Conservation (phyloP, 306 rosid genomes). For the Trichosanthes cucumerina region DNA sequence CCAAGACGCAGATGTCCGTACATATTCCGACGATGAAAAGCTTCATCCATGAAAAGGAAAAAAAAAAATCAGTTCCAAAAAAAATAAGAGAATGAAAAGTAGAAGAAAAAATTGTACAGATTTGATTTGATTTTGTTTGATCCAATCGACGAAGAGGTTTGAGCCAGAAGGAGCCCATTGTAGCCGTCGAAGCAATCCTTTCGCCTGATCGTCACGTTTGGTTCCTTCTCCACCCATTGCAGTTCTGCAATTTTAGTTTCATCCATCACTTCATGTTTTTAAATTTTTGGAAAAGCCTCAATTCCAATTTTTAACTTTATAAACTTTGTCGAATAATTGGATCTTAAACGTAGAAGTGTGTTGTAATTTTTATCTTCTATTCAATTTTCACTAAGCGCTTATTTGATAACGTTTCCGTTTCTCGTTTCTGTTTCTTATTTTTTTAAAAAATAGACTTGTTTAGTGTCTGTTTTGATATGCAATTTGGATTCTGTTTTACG, state of each 20-base stretch:
- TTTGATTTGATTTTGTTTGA: constrained; percentile 43
- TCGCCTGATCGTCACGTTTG: constrained; percentile 51
- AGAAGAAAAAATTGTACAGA: constrained; percentile 24
- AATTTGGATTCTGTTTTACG: no score
- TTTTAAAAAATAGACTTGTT: no score
- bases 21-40: constrained; percentile 52
- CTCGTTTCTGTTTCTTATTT: no score
- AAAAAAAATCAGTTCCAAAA: background rate
- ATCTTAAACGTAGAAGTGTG: no score
- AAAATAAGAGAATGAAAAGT: background rate
- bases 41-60: background rate
- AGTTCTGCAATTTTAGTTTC: constrained; percentile 27
- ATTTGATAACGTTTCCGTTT: no score
- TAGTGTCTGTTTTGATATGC: no score
- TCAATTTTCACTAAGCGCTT: no score
- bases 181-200: constrained; percentile 72
- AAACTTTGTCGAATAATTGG: no score
- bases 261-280: no score
- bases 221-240: constrained; percentile 50
- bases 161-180: constrained; percentile 66
- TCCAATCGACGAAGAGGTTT: constrained; percentile 67
- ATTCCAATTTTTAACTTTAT: no score
- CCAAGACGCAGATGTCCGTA: constrained; percentile 60
- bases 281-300: no score
- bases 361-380: no score